Base-by-base conservation (phyloP, 441 rosid genomes). In the Aleurites moluccanus region DNA sequence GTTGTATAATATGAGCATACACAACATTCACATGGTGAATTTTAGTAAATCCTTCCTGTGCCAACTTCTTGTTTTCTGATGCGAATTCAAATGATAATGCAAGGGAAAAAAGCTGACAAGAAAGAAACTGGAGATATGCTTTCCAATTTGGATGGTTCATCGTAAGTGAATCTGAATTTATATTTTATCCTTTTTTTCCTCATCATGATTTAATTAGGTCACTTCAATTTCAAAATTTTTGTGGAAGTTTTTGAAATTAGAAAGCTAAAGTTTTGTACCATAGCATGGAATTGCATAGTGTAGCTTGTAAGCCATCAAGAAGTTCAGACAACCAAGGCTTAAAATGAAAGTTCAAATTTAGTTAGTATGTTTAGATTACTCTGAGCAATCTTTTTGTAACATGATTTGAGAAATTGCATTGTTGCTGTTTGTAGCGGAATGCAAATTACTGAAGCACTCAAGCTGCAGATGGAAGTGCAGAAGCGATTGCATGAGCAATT, bases 391-490 rank as follows among this genome's bases (percentile, higher is more conserved):
- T 44, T 35, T 66, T 49, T 21, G 75, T 30, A 33, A 28, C 27
- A 70, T 65, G 73, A 44, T 61, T 53, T 23, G 67, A 70, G 35
- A 35, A 57, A 49, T 62, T 57, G 21, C 50, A 10, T 71, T 72
- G 42, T 74, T 81, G 67, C 62, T 66, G 9, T 68, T 81, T 85
- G 69, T 93, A 94, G 99, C 65, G 97, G 98, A 67, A 90, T 89
- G 94, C 98, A 94, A 87, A 91, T 95, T 74, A 92, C 98, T 18
- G 99, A 94, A 86, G 98, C 99, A 45, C 92, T 94, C 70, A 94
- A 92, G 87, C 84, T 94, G 83, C 99, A 94, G 83, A 92, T 91
- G 99, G 99, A 94, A 80, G 99, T 94, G 78, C 97, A 92, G 78
- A 94, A 91, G 85, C 90, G 98, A 72, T 78, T 95, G 73, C 98